Evolutionary conservation across 805 yeast genomes (phyloP).

Genomic region (Blastobotrys americana): DNA sequence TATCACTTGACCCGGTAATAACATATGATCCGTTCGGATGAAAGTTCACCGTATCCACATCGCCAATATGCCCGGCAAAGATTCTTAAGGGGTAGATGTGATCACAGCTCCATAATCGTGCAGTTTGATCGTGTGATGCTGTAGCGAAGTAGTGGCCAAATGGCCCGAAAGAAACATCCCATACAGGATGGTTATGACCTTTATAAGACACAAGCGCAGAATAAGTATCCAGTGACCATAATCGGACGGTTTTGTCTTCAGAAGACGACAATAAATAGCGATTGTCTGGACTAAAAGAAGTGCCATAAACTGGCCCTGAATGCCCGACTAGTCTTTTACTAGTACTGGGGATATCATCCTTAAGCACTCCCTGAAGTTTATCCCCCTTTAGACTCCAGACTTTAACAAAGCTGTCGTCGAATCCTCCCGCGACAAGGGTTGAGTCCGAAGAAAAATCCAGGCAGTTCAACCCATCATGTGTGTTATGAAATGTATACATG

Average conservation of each 20-base stretch:
- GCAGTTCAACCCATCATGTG: conserved; percentile 81
- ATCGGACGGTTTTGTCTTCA: conserved; percentile 84
- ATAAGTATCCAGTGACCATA: conserved; percentile 92
- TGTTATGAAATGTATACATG: conserved; percentile 96
- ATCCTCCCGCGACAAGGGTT: conserved; percentile 85
- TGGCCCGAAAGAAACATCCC: conserved; percentile 96
- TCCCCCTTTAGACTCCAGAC: conserved; percentile 92
- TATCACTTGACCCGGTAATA: conserved; percentile 92
- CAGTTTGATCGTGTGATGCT: conserved; percentile 96
- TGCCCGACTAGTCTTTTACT: conserved; percentile 71
- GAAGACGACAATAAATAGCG: conserved; percentile 72
- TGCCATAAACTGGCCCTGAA: conserved; percentile 87
- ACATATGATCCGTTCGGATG: conserved; percentile 95
- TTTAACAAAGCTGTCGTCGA: conserved; percentile 84
- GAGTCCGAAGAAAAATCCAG: conserved; percentile 83
- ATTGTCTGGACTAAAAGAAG: conserved; percentile 86
- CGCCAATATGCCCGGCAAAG: conserved; percentile 95
- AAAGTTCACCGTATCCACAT: conserved; percentile 89
- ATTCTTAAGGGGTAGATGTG: conserved; percentile 93
- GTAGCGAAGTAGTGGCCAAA: conserved; percentile 97
- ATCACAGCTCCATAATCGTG: conserved; percentile 95
- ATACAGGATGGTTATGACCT: conserved; percentile 93
- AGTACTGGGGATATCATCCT: conserved; percentile 25
- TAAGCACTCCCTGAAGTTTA: conserved; percentile 45
- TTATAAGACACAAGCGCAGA: conserved; percentile 87